A percentile compares a stretch with the other conserved stretches of the same genome.
phyloP scores from a whole-genome alignment of 2,329 filamentous ascomycete species.

The Arthrobotrys entomopaga region DNA sequence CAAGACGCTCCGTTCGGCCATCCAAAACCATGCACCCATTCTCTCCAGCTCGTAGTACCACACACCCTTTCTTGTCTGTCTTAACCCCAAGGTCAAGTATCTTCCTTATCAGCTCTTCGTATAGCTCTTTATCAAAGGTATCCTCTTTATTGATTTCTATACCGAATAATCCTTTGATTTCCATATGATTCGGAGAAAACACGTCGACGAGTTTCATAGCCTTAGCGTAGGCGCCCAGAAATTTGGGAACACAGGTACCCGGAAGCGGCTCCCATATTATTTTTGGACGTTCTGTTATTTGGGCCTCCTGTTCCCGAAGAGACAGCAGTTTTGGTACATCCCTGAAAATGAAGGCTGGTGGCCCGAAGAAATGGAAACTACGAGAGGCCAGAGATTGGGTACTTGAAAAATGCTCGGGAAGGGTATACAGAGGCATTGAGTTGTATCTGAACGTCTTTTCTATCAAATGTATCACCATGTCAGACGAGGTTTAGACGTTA shows the following conservation, averaged over 20 bases:
- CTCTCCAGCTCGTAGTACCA: slow-evolving; percentile 61
- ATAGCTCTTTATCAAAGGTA: slow-evolving; percentile 12
- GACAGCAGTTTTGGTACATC: slow-evolving; percentile 57
- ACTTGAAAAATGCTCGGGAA: slow-evolving; percentile 35
- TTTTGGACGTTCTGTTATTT: slow-evolving; percentile 24
- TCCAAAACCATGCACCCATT: slow-evolving; percentile 59
- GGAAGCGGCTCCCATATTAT: slow-evolving; percentile 46
- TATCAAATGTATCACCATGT: neutral
- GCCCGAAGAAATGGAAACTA: slow-evolving; percentile 59
- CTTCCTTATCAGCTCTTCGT: slow-evolving; percentile 31
- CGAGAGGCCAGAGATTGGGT: slow-evolving; percentile 44
- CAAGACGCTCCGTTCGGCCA: slow-evolving; percentile 20
- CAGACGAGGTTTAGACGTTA: too few relatives aligned
- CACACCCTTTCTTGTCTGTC: slow-evolving; percentile 22
- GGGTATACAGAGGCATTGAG: slow-evolving; percentile 30
- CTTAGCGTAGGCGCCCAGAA: slow-evolving; percentile 58
- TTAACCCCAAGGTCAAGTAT: slow-evolving; percentile 55
- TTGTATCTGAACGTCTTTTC: slow-evolving; percentile 36
- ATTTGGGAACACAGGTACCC: slow-evolving; percentile 54
- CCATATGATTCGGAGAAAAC: slow-evolving; percentile 63
- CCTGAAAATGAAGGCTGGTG: slow-evolving; percentile 48
- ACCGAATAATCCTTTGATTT: slow-evolving; percentile 59
- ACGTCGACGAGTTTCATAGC: slow-evolving; percentile 60
- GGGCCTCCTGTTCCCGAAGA: slow-evolving; percentile 18
- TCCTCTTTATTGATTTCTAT: slow-evolving; percentile 7